Base-by-base conservation (phyloP, 2,329 filamentous ascomycete genomes). In the Fusarium dimerum region DNA sequence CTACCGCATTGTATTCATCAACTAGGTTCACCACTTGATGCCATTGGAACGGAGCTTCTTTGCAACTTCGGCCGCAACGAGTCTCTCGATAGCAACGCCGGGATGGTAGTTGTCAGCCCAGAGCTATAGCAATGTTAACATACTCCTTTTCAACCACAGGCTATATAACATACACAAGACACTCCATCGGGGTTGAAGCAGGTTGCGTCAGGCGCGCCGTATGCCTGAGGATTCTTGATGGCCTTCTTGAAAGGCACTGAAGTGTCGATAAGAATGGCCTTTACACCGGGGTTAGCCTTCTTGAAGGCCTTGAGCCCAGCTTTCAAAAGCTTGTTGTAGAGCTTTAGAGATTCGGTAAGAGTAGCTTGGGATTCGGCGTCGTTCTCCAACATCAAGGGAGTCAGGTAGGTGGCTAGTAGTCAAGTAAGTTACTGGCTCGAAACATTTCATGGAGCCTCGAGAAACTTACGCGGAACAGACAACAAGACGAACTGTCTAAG, bases 401-500 rank as follows among this genome's bases (percentile, higher is more conserved):
- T 71, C 47, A 73, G 68, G 42, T 77, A 61, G 11, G 75, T 76
- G 3, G 75, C 74, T 76, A 11, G 0, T 5, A 5, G 1, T 36
- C 10, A 36, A 3, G 2, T 56, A 5, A 62, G 53, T 12, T 3
- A 15, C 1, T 6, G 7, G 1, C 2, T 12, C 6, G 10, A 2
- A 0, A 6, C 7, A 16, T 0, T 12, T 2, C 1, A 13, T 10
- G 3, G 7, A 17, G 10, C 6, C 4, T 2, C 20, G 6, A 4
- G 1, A 2, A 2, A 50, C 66, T 55, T 48, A 67, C 66, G 80
- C 2, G 85, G 84, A 0, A 86, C 82, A 47, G 77, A 84, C 30
- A 87, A 55, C 48, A 87, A 76, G 2, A 79, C 72, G 54, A 87
- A 87, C 50, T 84, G 84, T 6, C 83, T 71, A 2, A 77, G 77